These are phyloP conservation scores for Nothophoma quercina DNA, from an alignment of 2,329 filamentous ascomycete genomes.

Conservation along the genomic window DNA sequence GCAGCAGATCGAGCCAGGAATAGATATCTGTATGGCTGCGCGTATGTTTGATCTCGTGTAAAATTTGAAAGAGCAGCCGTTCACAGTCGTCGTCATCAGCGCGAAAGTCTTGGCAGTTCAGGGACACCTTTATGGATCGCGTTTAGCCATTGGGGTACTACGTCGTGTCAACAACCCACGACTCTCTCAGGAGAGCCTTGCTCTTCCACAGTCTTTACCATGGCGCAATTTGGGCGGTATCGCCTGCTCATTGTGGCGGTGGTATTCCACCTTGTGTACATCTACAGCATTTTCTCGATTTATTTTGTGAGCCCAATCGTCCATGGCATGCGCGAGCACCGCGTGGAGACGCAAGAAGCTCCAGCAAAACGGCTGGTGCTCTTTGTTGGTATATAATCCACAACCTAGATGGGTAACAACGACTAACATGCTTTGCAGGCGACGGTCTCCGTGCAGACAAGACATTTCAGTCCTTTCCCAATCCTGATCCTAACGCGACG, in stretches of 20 bases:
- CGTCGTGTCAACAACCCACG: conserved; percentile 25
- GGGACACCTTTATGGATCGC: conserved; percentile 27
- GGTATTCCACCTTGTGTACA: conserved; percentile 91
- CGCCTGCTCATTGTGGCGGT: conserved; percentile 89
- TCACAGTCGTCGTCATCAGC: conserved; percentile 5
- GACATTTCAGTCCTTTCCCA: conserved; percentile 90
- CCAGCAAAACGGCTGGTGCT: conserved; percentile 91
- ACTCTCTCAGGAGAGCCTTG: conserved; percentile 36
- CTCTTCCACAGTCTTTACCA: conserved; percentile 36
- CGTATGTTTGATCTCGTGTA: background rate
- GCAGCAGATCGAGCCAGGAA: background rate
- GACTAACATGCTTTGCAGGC: conserved; percentile 53
- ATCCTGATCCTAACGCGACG: conserved; percentile 73
- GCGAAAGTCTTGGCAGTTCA: conserved; percentile 24
- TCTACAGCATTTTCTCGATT: conserved; percentile 96
- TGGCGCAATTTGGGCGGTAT: conserved; percentile 70
- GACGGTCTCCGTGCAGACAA: conserved; percentile 97
- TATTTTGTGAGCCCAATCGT: conserved; percentile 99
- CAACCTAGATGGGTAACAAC: background rate
- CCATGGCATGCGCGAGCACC: conserved; percentile 87
- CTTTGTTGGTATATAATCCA: conserved; percentile 75
- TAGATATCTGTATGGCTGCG: too few relatives aligned
- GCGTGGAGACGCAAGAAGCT: conserved; percentile 72
- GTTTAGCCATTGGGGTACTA: conserved; percentile 39
- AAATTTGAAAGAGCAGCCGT: background rate